Evolutionary conservation across 495 filamentous ascomycete genomes (phyloP).

Genomic region (Trichoderma parareesei): DNA sequence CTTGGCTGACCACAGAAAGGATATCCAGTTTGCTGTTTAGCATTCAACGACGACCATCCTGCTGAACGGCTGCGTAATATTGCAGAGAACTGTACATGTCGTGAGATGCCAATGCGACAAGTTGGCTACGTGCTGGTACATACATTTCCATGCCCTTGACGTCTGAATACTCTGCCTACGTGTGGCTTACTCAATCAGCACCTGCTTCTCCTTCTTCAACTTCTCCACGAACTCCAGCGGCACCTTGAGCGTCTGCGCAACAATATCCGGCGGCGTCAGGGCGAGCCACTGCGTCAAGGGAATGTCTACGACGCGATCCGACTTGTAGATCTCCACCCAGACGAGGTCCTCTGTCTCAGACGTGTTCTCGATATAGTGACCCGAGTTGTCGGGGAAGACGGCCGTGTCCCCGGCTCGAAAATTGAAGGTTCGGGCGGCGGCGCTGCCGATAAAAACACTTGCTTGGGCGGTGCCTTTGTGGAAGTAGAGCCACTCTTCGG

Average conservation of each 20-base stretch:
- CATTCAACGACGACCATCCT: no score
- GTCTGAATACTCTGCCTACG: no score
- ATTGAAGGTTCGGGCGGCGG: slow-evolving; percentile 54
- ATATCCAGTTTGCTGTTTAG: no score
- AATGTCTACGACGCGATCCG: slow-evolving; percentile 54
- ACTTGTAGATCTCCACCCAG: slow-evolving; percentile 61
- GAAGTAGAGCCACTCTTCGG: slow-evolving; percentile 62
- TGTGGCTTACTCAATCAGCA: slow-evolving; percentile 30
- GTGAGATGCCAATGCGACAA: no score
- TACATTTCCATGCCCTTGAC: no score
- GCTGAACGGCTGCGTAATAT: no score
- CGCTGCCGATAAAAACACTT: slow-evolving; percentile 52
- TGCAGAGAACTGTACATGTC: no score
- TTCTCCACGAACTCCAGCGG: slow-evolving; percentile 46
- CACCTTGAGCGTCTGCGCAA: slow-evolving; percentile 50
- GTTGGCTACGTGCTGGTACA: no score
- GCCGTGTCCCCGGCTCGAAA: slow-evolving; percentile 57
- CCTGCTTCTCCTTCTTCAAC: slow-evolving; percentile 58
- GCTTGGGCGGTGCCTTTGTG: slow-evolving; percentile 49
- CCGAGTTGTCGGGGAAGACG: slow-evolving; percentile 53
- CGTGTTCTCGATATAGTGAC: slow-evolving; percentile 59
- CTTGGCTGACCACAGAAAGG: no score
- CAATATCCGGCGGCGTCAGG: slow-evolving; percentile 51
- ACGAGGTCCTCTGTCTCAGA: slow-evolving; percentile 51
- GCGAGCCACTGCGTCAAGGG: slow-evolving; percentile 58